Evolutionary conservation across 441 rosid species (phyloP), one percentile per base, ranked within the genome.

Genomic region (Dalechampia spathulata): DNA sequence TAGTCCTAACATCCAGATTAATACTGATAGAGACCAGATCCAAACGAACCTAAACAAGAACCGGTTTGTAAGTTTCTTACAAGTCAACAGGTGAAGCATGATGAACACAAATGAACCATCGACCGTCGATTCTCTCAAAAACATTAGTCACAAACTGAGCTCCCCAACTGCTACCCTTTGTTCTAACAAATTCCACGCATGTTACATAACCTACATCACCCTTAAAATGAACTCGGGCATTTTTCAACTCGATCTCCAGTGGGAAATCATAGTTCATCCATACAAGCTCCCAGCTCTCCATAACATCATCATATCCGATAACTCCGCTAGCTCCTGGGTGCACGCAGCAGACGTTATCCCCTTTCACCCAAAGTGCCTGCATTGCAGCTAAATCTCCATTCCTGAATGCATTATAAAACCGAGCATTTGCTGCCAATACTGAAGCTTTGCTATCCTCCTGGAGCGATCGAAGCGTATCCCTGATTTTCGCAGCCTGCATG

Each of bases 231-330:
- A 72, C 86, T 27, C 58, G 67, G 6, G 77, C 73, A 39, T 79
- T 85, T 68, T 83, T 83, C 72, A 86, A 66, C 65, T 85, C 88
- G 3, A 92, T 86, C 57, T 78, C 79, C 38, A 86, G 64, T 0
- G 96, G 98, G 62, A 86, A 88, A 49, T 88, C 90, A 36, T 85
- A 89, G 73, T 88, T 78, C 85, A 78, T 77, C 98, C 90, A 81
- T 28, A 92, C 94, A 68, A 81, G 63, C 49, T 85, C 96, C 96
- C 96, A 88, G 73, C 98, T 91, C 52, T 88, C 96, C 76, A 84
- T 77, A 30, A 83, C 87, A 15, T 69, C 68, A 34, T 86, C 91
- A 36, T 91, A 83, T 22, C 96, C 91, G 0, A 74, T 69, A 61
- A 92, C 78, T 34, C 90, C 96, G 66, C 83, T 78, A 0, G 86